Conservation (phyloP, 192 early-diverging fungal species). For the Gaertneriomyces semiglobifer region DNA sequence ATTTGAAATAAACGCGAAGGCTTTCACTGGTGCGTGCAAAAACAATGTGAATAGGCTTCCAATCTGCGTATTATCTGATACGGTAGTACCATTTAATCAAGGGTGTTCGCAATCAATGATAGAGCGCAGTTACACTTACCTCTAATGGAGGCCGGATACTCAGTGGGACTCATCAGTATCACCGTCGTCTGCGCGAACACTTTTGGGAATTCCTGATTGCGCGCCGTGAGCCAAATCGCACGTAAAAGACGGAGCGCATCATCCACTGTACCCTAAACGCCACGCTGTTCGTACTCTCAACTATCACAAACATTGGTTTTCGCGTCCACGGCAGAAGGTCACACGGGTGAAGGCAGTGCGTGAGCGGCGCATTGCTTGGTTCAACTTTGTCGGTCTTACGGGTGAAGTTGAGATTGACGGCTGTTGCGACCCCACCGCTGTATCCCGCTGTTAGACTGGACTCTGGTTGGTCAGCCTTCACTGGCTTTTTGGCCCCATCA, state of each 20-base stretch:
- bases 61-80: constrained; percentile 58
- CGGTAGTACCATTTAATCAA: too few relatives aligned
- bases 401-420: constrained; percentile 45
- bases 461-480: constrained; percentile 37
- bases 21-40: constrained; percentile 84
- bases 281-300: constrained; percentile 85
- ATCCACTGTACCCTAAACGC: constrained; percentile 69
- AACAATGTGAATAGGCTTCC: constrained; percentile 95
- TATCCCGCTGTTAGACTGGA: constrained; percentile 48
- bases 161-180: constrained; percentile 82
- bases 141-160: constrained; percentile 78
- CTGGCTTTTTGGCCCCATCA: constrained; percentile 62
- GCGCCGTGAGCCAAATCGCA: not conserved
- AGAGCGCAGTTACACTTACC: constrained; percentile 42
- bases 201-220: constrained; percentile 65
- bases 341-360: constrained; percentile 80
- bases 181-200: constrained; percentile 86
- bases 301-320: constrained; percentile 89
- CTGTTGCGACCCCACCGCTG: constrained; percentile 72
- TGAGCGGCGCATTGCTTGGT: constrained; percentile 45
- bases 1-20: constrained; percentile 78
- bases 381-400: constrained; percentile 65
- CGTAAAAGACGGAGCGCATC: constrained; percentile 20
- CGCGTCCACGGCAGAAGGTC: constrained; percentile 93
- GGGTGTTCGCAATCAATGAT: too few relatives aligned